Evolutionary conservation across 2,329 filamentous ascomycete species (phyloP).

Genomic region (Stachybotrys chartarum): DNA sequence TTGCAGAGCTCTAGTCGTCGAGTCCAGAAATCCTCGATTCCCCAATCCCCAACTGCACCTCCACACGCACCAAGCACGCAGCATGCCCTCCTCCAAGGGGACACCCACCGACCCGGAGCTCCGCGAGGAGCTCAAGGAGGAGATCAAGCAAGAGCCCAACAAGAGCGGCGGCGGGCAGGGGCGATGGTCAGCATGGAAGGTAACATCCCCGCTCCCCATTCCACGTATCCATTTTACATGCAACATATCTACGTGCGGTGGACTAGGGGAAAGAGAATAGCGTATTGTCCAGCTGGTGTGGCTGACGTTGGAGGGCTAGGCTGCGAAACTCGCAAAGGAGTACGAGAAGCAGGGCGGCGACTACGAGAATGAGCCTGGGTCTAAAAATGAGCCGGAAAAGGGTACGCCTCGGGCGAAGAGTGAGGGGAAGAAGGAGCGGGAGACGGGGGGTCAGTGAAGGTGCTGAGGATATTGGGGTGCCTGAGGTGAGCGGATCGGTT

Average conservation of each 20-base stretch:
- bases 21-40: too few relatives aligned
- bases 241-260: too few relatives aligned
- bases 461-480: too few relatives aligned
- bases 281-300: neutral
- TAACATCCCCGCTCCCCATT: too few relatives aligned
- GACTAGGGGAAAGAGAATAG: too few relatives aligned
- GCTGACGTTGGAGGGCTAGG: constrained; percentile 10
- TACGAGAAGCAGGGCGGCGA: constrained; percentile 33
- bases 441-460: constrained; percentile 1
- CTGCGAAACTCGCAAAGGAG: constrained; percentile 30
- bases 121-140: constrained; percentile 32
- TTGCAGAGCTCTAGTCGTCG: too few relatives aligned
- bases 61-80: constrained; percentile 1
- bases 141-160: constrained; percentile 33
- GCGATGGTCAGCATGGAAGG: constrained; percentile 12
- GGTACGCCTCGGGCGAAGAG: constrained; percentile 18
- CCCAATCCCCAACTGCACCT: neutral
- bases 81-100: constrained; percentile 31
- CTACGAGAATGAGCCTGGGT: constrained; percentile 31
- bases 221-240: too few relatives aligned
- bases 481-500: too few relatives aligned
- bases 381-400: constrained; percentile 27
- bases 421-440: constrained; percentile 11
- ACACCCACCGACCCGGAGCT: constrained; percentile 32
- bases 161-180: constrained; percentile 32